Percentiles rank a stretch among this genome's conserved stretches.
Evolutionary conservation across 768 basidiomycete genomes (phyloP).

Genomic region (Daedalea quercina): DNA sequence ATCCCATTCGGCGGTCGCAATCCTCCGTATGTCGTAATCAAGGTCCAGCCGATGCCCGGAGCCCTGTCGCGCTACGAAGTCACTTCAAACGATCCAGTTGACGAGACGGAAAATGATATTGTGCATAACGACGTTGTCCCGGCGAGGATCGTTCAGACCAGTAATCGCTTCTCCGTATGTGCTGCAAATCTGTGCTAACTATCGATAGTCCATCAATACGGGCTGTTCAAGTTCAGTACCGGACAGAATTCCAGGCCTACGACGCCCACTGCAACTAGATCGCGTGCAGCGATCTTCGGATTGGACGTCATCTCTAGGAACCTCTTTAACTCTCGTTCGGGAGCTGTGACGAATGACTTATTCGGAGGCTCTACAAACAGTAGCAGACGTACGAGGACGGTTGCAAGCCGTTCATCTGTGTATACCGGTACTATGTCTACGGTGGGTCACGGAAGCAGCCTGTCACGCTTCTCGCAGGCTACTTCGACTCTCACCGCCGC

Average conservation of each 20-base stretch:
- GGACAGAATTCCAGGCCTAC: conserved; percentile 72
- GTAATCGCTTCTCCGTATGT: conserved; percentile 32
- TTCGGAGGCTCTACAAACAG: conserved; percentile 69
- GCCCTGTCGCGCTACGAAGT: conserved; percentile 77
- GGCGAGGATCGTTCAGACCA: conserved; percentile 71
- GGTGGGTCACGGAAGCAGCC: conserved; percentile 44
- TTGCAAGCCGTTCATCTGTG: conserved; percentile 62
- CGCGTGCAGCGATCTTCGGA: conserved; percentile 77
- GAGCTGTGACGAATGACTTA: conserved; percentile 64
- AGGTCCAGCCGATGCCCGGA: conserved; percentile 79
- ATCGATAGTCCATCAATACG: conserved; percentile 72
- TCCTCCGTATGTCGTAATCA: conserved; percentile 74
- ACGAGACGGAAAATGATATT: conserved; percentile 77
- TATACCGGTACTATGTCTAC: conserved; percentile 67
- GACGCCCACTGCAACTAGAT: conserved; percentile 72
- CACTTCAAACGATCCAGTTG: conserved; percentile 63
- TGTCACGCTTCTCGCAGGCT: conserved; percentile 61
- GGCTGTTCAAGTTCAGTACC: conserved; percentile 83
- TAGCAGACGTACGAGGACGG: conserved; percentile 64
- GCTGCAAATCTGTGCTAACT: not conserved
- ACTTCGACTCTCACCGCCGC: conserved; percentile 65
- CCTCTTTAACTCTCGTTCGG: conserved; percentile 56
- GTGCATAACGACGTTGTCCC: conserved; percentile 72
- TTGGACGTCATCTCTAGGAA: conserved; percentile 88
- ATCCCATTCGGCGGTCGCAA: conserved; percentile 66